A percentile compares a stretch with the other conserved stretches of the same genome.
phyloP scores from a whole-genome alignment of 306 rosid species.

The Cucurbita ficifolia region DNA sequence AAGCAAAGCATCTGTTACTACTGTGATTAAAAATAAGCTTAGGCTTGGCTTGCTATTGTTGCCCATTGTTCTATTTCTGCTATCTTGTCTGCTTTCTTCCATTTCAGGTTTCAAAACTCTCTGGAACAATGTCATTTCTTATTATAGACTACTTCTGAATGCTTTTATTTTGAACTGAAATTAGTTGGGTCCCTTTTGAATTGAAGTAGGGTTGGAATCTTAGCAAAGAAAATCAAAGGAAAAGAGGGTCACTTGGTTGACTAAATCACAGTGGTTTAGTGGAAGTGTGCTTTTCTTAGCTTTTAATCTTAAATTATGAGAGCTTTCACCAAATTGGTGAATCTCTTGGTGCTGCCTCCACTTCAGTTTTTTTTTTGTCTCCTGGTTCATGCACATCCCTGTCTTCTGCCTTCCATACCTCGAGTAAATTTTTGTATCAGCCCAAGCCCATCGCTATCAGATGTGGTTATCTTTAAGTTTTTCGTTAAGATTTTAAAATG shows the following conservation, averaged over 20 bases:
- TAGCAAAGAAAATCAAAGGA: not conserved
- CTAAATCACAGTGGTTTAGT: not conserved
- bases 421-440: no score
- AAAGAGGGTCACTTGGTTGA: not conserved
- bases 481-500: no score
- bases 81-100: not conserved
- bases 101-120: not conserved
- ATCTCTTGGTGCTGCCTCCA: not conserved
- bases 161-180: not conserved
- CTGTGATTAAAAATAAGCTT: not conserved
- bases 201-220: not conserved
- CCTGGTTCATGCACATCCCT: not conserved
- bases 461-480: no score
- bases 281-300: not conserved
- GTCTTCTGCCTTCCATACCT: no score
- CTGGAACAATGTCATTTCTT: not conserved
- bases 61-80: not conserved
- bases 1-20: not conserved
- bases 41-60: not conserved
- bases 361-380: not conserved
- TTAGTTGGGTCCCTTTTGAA: not conserved
- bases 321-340: not conserved
- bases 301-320: not conserved
- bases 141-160: not conserved
- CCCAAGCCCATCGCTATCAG: no score